These are phyloP conservation scores for Pestalotiopsis sp. DNA, from an alignment of 2,329 filamentous ascomycete species.

Conservation along the genomic window DNA sequence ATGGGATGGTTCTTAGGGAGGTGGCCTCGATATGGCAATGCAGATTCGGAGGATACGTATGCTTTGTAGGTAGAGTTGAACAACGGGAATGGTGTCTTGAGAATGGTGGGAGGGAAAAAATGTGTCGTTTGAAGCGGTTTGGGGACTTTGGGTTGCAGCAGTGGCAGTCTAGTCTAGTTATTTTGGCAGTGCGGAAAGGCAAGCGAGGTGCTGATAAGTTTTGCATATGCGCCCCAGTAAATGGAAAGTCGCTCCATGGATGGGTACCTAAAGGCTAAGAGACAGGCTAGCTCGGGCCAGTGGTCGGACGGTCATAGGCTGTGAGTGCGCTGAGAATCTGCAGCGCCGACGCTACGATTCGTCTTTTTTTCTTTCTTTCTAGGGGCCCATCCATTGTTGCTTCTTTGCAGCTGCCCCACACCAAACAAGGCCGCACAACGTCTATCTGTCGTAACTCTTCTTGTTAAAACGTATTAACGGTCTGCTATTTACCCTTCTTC, in stretches of 20 bases:
- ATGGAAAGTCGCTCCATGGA: background rate
- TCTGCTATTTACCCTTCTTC: too few species aligned
- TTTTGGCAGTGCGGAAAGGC: background rate
- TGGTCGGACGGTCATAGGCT: too few species aligned
- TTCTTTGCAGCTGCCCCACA: too few species aligned
- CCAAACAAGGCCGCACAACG: too few species aligned
- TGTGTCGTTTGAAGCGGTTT: background rate
- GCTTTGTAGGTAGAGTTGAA: background rate
- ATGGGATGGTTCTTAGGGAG: background rate
- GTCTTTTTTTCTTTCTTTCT: too few species aligned
- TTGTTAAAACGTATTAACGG: too few species aligned
- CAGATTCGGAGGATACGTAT: background rate
- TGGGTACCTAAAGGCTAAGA: background rate
- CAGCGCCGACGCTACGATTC: too few species aligned
- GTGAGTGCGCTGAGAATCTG: too few species aligned
- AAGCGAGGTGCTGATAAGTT: background rate
- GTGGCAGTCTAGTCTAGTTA: background rate
- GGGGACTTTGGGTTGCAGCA: background rate
- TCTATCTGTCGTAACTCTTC: too few species aligned
- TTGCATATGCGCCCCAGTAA: background rate
- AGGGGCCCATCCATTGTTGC: too few species aligned
- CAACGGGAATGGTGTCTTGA: background rate
- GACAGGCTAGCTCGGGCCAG: background rate
- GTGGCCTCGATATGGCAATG: background rate
- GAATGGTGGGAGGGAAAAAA: background rate